Conservation (phyloP, 2,329 filamentous ascomycete species). For the Fusarium cyanostomum region DNA sequence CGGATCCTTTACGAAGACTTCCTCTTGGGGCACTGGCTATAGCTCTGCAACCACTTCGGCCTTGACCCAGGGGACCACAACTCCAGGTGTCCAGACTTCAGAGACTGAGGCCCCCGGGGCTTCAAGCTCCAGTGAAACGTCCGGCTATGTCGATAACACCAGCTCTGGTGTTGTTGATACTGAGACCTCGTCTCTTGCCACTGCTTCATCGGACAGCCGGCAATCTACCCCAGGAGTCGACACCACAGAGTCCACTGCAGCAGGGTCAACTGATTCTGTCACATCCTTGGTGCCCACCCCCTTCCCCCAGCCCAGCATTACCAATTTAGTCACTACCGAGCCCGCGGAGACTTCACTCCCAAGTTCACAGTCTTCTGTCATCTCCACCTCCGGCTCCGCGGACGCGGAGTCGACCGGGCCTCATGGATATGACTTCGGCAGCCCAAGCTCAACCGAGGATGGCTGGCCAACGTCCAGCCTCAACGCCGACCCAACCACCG, state of each 20-base stretch:
- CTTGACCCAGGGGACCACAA: neutral
- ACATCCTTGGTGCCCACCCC: neutral
- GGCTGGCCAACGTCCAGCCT: constrained; percentile 14
- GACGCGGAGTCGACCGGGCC: constrained; percentile 6
- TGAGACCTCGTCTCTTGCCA: neutral
- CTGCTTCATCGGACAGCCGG: neutral
- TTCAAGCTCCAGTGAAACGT: neutral
- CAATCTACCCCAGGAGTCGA: constrained; percentile 1
- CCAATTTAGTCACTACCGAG: neutral
- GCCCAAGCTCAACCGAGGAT: constrained; percentile 5
- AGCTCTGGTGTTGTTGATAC: neutral
- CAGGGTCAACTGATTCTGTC: neutral
- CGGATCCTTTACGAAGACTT: constrained; percentile 1
- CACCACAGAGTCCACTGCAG: neutral
- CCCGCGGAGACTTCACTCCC: neutral
- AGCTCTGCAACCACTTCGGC: neutral
- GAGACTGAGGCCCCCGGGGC: neutral
- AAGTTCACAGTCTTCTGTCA: neutral
- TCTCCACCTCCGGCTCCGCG: neutral
- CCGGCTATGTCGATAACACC: neutral
- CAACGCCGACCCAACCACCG: neutral
- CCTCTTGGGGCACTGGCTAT: constrained; percentile 1
- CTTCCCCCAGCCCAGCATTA: neutral
- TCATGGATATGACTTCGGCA: constrained; percentile 27
- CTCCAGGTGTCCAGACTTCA: neutral